Evolutionary conservation across 2,329 filamentous ascomycete genomes (phyloP).

Genomic region (Cordyceps cicadae): DNA sequence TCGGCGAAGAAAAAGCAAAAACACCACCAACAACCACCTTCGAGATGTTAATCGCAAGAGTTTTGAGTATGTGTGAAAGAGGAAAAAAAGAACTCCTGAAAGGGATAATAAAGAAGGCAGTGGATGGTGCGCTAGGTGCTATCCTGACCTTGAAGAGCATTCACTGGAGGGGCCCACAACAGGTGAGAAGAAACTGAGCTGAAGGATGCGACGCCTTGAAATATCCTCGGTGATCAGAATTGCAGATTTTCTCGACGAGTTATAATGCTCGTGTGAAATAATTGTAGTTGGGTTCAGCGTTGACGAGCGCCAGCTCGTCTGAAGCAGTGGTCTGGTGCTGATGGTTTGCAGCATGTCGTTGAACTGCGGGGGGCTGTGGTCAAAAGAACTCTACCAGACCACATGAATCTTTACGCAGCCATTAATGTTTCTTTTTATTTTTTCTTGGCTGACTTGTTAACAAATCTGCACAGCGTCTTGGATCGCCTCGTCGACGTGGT

Average conservation of each 20-base stretch:
- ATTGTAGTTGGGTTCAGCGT: neutral
- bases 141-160: neutral
- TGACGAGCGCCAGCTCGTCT: neutral
- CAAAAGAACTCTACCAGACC: too few species aligned
- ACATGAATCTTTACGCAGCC: too few species aligned
- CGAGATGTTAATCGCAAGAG: neutral
- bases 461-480: constrained; percentile 6
- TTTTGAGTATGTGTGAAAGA: neutral
- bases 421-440: neutral
- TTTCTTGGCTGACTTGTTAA: neutral
- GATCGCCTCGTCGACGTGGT: constrained; percentile 10
- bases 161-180: neutral
- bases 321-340: neutral
- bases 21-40: too few species aligned
- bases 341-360: neutral
- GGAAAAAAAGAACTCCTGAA: neutral
- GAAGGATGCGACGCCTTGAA: neutral
- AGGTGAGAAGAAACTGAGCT: constrained; percentile 5
- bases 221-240: neutral
- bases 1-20: neutral
- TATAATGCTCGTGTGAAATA: too few species aligned
- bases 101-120: neutral
- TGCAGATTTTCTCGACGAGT: too few species aligned
- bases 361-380: too few species aligned
- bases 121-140: neutral